Evolutionary conservation across 306 rosid species (phyloP).

Genomic region (Lathyrus tuberosus): DNA sequence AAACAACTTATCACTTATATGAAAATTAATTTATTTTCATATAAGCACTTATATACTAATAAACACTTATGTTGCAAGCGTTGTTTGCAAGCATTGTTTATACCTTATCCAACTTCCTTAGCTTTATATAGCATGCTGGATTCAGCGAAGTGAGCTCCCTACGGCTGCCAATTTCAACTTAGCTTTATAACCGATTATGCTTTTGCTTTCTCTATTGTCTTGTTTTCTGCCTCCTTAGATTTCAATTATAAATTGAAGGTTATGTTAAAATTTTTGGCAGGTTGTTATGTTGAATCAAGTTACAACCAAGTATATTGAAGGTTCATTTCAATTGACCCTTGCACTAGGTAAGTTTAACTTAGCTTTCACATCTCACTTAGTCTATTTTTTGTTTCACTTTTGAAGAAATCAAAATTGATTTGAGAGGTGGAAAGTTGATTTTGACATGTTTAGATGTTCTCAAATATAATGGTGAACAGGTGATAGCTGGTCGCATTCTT

Average conservation of each 20-base stretch:
- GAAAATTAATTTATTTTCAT: neutral
- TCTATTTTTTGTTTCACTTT: neutral
- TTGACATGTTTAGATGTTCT: neutral
- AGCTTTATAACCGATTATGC: neutral
- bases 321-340: slow-evolving; percentile 86
- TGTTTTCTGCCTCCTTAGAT: slow-evolving; percentile 5
- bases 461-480: slow-evolving; percentile 50
- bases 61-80: neutral
- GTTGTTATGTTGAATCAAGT: slow-evolving; percentile 93
- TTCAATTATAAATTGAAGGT: slow-evolving; percentile 16
- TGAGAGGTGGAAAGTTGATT: neutral
- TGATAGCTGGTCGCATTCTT: slow-evolving; percentile 95
- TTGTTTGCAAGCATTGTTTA: neutral
- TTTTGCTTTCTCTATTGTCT: slow-evolving; percentile 1
- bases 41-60: no score
- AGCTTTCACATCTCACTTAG: slow-evolving; percentile 32
- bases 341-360: slow-evolving; percentile 67
- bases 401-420: neutral
- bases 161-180: slow-evolving; percentile 2
- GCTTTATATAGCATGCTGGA: neutral
- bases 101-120: neutral
- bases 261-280: slow-evolving; percentile 47
- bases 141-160: neutral
- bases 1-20: neutral
- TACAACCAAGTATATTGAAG: slow-evolving; percentile 75